phyloP scores from a whole-genome alignment of 108 stramenopile genomes.

The Asterionellopsis glacialis region DNA sequence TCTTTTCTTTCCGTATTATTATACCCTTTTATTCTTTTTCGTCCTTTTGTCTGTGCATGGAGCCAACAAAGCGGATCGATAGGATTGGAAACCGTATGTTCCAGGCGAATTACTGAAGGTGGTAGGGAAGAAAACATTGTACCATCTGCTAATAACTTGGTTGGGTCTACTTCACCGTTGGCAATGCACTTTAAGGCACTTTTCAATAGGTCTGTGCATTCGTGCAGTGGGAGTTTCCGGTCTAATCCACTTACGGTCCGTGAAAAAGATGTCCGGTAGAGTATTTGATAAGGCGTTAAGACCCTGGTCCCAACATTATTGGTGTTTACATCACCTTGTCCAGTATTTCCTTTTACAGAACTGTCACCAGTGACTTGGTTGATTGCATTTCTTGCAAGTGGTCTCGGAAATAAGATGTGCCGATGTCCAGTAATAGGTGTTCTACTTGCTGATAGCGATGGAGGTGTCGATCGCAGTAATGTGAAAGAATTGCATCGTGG shows the following conservation, averaged over 20 bases:
- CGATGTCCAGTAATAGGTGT: no score
- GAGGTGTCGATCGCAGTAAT: no score
- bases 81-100: constrained; percentile 46
- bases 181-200: background rate
- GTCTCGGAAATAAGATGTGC: no score
- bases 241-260: constrained; percentile 3
- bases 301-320: no score
- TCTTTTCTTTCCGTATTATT: background rate
- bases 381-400: no score
- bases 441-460: no score
- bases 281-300: constrained; percentile 19
- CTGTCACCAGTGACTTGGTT: no score
- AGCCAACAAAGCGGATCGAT: constrained; percentile 69
- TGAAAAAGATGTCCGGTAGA: constrained; percentile 17
- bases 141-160: background rate
- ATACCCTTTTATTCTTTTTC: background rate
- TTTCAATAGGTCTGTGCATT: constrained; percentile 11
- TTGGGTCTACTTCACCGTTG: background rate
- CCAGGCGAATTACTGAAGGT: constrained; percentile 5
- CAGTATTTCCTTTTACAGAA: no score
- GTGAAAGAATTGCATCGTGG: no score
- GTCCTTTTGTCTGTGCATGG: constrained; percentile 40
- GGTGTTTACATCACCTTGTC: no score
- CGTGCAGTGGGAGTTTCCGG: constrained; percentile 6
- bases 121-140: constrained; percentile 10